These are phyloP conservation scores for Eucalyptus microcorys DNA, from an alignment of 345 rosid genomes.

Conservation along the genomic window DNA sequence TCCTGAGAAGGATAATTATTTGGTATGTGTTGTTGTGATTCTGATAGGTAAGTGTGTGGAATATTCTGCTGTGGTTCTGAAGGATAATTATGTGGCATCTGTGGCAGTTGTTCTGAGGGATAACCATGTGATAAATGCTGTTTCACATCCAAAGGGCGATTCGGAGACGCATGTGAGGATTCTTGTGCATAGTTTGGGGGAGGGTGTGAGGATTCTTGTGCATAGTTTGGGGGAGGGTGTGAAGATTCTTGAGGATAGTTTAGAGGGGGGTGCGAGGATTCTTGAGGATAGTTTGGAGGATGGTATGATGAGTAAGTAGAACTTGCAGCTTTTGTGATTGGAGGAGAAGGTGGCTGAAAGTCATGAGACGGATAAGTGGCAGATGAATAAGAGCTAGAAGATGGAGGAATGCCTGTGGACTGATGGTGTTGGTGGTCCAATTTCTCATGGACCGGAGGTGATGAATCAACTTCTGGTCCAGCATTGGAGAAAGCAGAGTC, in stretches of 20 bases:
- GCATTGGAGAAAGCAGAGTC: conserved; percentile 27
- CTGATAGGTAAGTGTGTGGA: not conserved
- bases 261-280: conserved; percentile 22
- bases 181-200: conserved; percentile 13
- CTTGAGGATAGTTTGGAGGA: conserved; percentile 4
- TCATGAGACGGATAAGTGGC: conserved; percentile 43
- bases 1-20: conserved; percentile 51
- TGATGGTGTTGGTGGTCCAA: conserved; percentile 26
- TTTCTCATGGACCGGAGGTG: conserved; percentile 34
- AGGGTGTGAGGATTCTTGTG: conserved; percentile 10
- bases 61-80: conserved; percentile 10
- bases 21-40: conserved; percentile 19
- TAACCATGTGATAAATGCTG: not conserved
- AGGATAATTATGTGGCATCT: not conserved
- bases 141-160: not conserved
- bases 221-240: conserved; percentile 19
- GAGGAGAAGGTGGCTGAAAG: conserved; percentile 36
- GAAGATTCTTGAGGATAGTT: conserved; percentile 18
- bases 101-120: not conserved
- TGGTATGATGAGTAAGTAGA: conserved; percentile 41
- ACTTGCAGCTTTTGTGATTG: conserved; percentile 20
- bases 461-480: conserved; percentile 28
- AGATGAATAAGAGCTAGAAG: conserved; percentile 30
- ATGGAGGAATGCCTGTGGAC: conserved; percentile 25
- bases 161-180: not conserved